Conservation (phyloP, 2,329 filamentous ascomycete genomes). For the Neopestalotiopsis sp. region DNA sequence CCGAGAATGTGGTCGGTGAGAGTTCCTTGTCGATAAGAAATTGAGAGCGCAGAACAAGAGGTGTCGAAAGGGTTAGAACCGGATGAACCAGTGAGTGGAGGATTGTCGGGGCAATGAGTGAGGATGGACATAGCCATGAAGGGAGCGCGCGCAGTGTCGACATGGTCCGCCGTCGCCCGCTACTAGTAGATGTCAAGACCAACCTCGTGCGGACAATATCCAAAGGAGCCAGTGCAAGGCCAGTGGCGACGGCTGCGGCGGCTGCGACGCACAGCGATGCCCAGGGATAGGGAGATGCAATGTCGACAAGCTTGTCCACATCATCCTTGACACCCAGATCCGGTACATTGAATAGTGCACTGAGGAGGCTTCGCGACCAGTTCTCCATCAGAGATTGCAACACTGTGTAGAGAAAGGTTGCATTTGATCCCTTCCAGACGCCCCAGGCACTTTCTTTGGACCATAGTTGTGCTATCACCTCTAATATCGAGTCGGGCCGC, state of each 20-base stretch:
- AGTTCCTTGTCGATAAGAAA: conserved; percentile 82
- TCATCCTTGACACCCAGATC: conserved; percentile 79
- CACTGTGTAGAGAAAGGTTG: conserved; percentile 89
- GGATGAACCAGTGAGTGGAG: conserved; percentile 86
- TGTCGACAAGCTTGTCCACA: conserved; percentile 74
- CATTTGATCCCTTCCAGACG: conserved; percentile 92
- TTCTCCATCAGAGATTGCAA: conserved; percentile 87
- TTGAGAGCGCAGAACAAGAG: conserved; percentile 83
- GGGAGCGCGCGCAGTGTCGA: conserved; percentile 79
- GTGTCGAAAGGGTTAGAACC: conserved; percentile 79
- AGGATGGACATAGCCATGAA: conserved; percentile 72
- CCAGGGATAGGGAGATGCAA: conserved; percentile 81
- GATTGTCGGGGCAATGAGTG: conserved; percentile 81
- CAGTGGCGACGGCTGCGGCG: conserved; percentile 70
- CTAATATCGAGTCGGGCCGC: conserved; percentile 79
- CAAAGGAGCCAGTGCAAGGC: conserved; percentile 81
- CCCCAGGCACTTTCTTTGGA: conserved; percentile 87
- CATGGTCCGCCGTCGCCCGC: conserved; percentile 77
- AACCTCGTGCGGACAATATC: conserved; percentile 90
- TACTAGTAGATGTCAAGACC: conserved; percentile 81
- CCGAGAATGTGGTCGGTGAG: conserved; percentile 80
- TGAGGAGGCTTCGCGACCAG: conserved; percentile 90
- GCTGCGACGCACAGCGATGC: conserved; percentile 77
- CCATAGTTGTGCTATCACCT: conserved; percentile 88
- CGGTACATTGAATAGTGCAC: conserved; percentile 87